Evolutionary conservation across 768 basidiomycete genomes (phyloP).

Genomic region (Tremella fuciformis): DNA sequence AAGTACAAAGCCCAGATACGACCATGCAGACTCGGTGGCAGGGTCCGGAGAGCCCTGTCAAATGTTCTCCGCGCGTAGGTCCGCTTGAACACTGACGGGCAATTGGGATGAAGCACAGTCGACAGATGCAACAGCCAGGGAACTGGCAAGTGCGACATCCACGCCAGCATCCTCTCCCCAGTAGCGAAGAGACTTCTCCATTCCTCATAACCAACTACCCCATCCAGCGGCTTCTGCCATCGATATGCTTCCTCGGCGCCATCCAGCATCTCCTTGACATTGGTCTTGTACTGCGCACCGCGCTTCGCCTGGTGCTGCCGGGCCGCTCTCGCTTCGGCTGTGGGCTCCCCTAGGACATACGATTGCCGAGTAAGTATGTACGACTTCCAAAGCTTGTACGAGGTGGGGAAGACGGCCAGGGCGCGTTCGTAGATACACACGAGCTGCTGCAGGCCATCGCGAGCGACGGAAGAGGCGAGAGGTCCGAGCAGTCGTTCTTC

Average conservation of each 20-base stretch:
- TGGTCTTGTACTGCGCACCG: slow-evolving; percentile 83
- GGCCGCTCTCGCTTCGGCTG: slow-evolving; percentile 53
- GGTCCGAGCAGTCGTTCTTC: slow-evolving; percentile 66
- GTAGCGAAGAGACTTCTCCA: slow-evolving; percentile 84
- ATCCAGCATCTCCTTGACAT: slow-evolving; percentile 83
- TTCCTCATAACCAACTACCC: slow-evolving; percentile 90
- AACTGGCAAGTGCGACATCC: slow-evolving; percentile 89
- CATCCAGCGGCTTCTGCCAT: slow-evolving; percentile 84
- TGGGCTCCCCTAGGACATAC: slow-evolving; percentile 69
- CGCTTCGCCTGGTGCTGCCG: slow-evolving; percentile 62
- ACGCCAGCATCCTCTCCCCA: slow-evolving; percentile 91
- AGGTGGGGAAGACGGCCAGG: slow-evolving; percentile 76
- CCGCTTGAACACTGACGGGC: slow-evolving; percentile 76
- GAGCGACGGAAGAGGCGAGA: slow-evolving; percentile 67
- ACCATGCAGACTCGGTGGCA: slow-evolving; percentile 85
- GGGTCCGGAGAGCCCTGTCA: slow-evolving; percentile 87
- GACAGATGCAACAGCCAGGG: slow-evolving; percentile 92
- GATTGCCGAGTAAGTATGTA: slow-evolving; percentile 79
- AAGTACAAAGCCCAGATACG: slow-evolving; percentile 92
- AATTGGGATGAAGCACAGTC: slow-evolving; percentile 81
- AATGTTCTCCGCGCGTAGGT: slow-evolving; percentile 91
- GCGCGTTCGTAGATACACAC: slow-evolving; percentile 94
- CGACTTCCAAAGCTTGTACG: slow-evolving; percentile 93
- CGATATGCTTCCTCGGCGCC: slow-evolving; percentile 75
- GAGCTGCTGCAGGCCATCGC: slow-evolving; percentile 74